Evolutionary conservation across 495 filamentous ascomycete species (phyloP).

Genomic region (Cryomyces minteri): DNA sequence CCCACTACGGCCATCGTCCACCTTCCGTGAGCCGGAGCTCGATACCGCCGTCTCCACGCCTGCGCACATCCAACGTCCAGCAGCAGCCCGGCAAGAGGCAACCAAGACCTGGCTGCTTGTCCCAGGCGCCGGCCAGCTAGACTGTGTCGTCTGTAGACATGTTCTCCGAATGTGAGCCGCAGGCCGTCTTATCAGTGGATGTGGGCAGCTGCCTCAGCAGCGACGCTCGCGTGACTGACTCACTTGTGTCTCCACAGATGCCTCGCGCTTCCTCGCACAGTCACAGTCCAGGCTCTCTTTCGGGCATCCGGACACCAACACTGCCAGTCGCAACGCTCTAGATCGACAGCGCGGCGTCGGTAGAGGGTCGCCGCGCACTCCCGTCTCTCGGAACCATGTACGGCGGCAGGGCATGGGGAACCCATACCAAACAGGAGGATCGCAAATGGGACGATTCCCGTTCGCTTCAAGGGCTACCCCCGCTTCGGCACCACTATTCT

Average conservation of each 20-base stretch:
- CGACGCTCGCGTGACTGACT: constrained; percentile 15
- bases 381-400: constrained; percentile 28
- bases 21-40: no score
- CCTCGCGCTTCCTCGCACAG: constrained; percentile 91
- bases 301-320: constrained; percentile 32
- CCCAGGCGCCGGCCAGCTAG: no score
- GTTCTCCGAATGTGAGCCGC: constrained; percentile 89
- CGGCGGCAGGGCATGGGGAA: constrained; percentile 36
- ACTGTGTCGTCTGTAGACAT: constrained; percentile 13
- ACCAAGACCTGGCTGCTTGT: no score
- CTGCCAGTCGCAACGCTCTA: constrained; percentile 28
- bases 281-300: constrained; percentile 76
- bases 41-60: no score
- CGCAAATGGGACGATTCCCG: constrained; percentile 53
- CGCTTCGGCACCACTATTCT: constrained; percentile 72
- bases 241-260: constrained; percentile 40
- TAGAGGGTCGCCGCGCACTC: constrained; percentile 26
- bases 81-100: no score
- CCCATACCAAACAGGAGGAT: constrained; percentile 50
- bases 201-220: constrained; percentile 7
- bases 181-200: constrained; percentile 8
- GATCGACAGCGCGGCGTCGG: constrained; percentile 26
- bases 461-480: constrained; percentile 56
- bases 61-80: no score
- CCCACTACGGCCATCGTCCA: no score